Conservation (phyloP, 164 flowering plant species). For the Echeveria elegans region DNA sequence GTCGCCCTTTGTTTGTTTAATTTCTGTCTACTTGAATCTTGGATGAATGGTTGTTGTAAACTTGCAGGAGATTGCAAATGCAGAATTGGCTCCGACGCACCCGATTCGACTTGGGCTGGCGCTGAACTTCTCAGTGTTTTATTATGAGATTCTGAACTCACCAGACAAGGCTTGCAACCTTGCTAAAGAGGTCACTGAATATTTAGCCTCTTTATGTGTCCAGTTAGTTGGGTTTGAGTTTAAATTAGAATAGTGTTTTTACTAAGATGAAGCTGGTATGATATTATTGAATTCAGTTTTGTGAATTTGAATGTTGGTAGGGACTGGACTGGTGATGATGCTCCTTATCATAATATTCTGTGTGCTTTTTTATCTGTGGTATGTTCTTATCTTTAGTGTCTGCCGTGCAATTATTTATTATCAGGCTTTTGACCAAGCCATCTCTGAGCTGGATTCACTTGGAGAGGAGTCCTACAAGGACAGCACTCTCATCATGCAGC, state of each 20-base stretch:
- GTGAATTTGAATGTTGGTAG: not conserved
- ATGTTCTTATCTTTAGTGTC: not conserved
- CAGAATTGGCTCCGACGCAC: not conserved
- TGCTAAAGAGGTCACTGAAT: not conserved
- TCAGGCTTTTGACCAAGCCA: slow-evolving; percentile 2
- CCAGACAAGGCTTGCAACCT: slow-evolving; percentile 3
- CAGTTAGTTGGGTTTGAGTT: not conserved
- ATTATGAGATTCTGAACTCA: slow-evolving; percentile 4
- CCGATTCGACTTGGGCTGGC: not conserved
- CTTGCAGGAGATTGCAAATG: slow-evolving; percentile 1
- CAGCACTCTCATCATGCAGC: slow-evolving; percentile 4
- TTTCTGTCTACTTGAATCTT: too few relatives aligned
- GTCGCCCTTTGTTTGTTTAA: too few relatives aligned
- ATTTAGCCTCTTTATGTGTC: not conserved
- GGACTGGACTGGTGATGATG: not conserved
- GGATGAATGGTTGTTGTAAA: not conserved
- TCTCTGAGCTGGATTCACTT: slow-evolving; percentile 4
- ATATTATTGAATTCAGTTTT: not conserved
- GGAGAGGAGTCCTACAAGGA: not conserved
- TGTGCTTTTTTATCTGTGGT: not conserved
- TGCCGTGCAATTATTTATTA: not conserved
- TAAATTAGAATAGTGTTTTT: too few relatives aligned
- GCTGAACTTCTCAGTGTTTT: slow-evolving; percentile 3
- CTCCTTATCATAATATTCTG: not conserved
- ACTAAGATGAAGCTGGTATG: not conserved